Evolutionary conservation across 2,329 filamentous ascomycete species (phyloP).

Genomic region (Colletotrichum tanaceti): DNA sequence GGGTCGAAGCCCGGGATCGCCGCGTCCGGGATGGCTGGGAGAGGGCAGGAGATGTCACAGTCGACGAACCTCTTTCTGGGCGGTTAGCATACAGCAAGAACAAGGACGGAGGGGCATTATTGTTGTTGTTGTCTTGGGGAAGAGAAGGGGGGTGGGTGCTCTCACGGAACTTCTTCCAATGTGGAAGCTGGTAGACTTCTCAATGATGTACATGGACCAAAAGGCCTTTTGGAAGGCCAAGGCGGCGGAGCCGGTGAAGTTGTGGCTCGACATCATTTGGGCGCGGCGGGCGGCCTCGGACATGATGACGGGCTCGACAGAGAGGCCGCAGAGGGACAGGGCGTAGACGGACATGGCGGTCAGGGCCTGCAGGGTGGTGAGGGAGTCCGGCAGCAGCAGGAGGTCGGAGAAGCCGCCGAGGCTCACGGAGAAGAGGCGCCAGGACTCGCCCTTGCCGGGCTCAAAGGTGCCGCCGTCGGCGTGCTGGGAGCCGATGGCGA

Average conservation of each 20-base stretch:
- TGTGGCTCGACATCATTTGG: conserved; percentile 45
- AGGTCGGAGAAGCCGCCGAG: conserved; percentile 52
- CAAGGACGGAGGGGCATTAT: too few species aligned
- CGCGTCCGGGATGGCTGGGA: conserved; percentile 44
- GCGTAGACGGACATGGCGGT: conserved; percentile 48
- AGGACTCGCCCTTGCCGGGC: conserved; percentile 52
- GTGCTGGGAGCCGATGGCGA: conserved; percentile 54
- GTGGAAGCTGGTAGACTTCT: conserved; percentile 47
- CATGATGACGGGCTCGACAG: conserved; percentile 49
- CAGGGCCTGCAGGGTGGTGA: conserved; percentile 47
- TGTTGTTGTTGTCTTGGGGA: too few species aligned
- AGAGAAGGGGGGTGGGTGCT: too few species aligned
- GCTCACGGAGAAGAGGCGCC: conserved; percentile 54
- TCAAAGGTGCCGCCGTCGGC: conserved; percentile 52
- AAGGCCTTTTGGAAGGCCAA: conserved; percentile 46
- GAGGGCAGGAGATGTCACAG: conserved; percentile 48
- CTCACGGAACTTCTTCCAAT: conserved; percentile 48
- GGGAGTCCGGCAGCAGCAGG: conserved; percentile 47
- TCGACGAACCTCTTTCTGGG: conserved; percentile 46
- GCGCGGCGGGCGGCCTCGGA: conserved; percentile 48
- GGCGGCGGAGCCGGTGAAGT: conserved; percentile 36
- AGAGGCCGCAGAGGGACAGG: conserved; percentile 46
- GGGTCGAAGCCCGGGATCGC: conserved; percentile 44
- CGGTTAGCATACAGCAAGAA: neutral
- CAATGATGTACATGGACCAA: conserved; percentile 46